phyloP scores from a whole-genome alignment of 208 protist species.

The Entamoeba nuttalli region DNA sequence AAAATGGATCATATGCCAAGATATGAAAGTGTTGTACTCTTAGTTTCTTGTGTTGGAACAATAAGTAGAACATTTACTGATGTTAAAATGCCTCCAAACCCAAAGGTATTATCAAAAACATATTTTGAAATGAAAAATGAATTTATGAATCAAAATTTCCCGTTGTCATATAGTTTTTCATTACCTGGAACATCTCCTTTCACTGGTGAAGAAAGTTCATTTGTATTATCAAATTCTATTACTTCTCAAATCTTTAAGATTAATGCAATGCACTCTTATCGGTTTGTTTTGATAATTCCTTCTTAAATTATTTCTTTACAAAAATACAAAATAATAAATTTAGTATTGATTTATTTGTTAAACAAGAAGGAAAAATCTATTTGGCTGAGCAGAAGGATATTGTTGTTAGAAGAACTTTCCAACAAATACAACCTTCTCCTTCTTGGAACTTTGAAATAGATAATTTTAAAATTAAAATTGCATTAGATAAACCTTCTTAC shows the following conservation, averaged over 20 bases:
- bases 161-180: background rate
- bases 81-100: background rate
- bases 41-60: background rate
- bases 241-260: background rate
- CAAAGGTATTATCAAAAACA: background rate
- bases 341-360: background rate
- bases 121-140: background rate
- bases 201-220: background rate
- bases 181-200: background rate
- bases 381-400: background rate
- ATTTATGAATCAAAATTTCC: background rate
- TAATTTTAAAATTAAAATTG: background rate
- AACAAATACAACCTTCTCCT: background rate
- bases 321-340: too few relatives aligned
- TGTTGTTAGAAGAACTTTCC: background rate
- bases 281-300: background rate
- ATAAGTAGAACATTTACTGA: background rate
- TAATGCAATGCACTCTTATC: background rate
- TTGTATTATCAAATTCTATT: background rate
- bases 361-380: background rate
- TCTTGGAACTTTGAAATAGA: background rate
- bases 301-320: too few relatives aligned
- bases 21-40: background rate
- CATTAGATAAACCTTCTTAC: background rate
- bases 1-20: background rate